Evolutionary conservation across 2,329 filamentous ascomycete species (phyloP).

Genomic region (Claviceps monticola): DNA sequence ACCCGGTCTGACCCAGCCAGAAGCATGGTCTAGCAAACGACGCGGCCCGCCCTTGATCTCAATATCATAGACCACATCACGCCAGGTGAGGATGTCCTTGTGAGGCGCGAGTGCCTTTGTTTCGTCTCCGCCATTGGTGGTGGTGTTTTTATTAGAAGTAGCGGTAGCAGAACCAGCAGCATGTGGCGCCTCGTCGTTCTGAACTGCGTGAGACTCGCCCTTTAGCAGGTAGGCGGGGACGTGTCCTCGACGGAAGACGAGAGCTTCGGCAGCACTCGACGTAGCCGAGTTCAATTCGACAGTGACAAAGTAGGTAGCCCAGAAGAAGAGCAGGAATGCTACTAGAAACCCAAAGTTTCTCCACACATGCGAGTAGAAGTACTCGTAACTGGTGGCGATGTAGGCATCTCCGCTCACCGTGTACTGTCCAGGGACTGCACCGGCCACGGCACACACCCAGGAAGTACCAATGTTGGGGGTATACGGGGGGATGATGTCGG

Average conservation of each 20-base stretch:
- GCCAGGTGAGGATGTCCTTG: conserved; percentile 61
- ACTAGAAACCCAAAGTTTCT: conserved; percentile 56
- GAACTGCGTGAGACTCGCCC: conserved; percentile 14
- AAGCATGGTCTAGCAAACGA: conserved; percentile 63
- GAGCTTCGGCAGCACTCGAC: conserved; percentile 50
- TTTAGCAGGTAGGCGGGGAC: conserved; percentile 29
- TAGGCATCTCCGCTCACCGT: conserved; percentile 49
- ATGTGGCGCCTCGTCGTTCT: conserved; percentile 16
- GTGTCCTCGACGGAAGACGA: conserved; percentile 49
- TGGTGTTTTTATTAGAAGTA: conserved; percentile 10
- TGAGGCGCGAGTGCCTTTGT: conserved; percentile 24
- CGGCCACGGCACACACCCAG: conserved; percentile 39
- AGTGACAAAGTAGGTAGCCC: conserved; percentile 46
- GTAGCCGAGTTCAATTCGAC: conserved; percentile 52
- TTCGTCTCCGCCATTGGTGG: conserved; percentile 3
- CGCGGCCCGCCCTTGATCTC: conserved; percentile 60
- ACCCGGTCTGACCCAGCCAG: conserved; percentile 82
- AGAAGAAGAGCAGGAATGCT: conserved; percentile 50
- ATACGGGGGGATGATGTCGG: conserved; percentile 33
- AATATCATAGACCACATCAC: conserved; percentile 56
- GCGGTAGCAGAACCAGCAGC: conserved; percentile 3
- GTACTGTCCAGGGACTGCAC: conserved; percentile 37
- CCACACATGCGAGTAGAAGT: conserved; percentile 46
- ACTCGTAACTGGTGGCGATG: conserved; percentile 40
- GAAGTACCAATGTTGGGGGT: conserved; percentile 27